Base-by-base conservation (phyloP, 805 yeast species). In the Wickerhamomyces bisporus region DNA sequence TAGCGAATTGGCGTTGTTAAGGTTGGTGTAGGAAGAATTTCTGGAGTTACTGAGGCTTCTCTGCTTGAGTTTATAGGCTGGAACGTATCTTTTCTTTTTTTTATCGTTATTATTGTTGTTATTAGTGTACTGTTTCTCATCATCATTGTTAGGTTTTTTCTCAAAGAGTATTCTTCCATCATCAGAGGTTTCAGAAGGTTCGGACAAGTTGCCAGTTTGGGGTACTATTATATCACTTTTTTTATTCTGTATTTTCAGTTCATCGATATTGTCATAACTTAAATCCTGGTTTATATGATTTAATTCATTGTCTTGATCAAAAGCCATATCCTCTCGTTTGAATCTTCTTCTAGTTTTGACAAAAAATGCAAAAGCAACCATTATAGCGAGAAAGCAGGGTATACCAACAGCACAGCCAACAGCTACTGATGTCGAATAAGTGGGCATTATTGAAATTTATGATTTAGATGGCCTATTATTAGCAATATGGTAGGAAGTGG, bases 371-470 rank as follows among this genome's bases (percentile, higher is more conserved):
- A 58, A 24, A 0, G 68, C 60, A 3, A 70, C 56, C 0, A 62
- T 14, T 1, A 66, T 11, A 2, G 69, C 66, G 9, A 70, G 44
- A 4, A 61, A 65, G n/a, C 64, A 49, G 1, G 79, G 79, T 18
- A 74, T 60, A 25, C 77, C 79, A 4, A 74, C 72, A 3, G 78
- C 74, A 44, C 74, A 66, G 3, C 77, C 78, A 3, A 73, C 77
- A 2, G 77, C 73, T 8, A 65, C 43, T 2, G 60, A 52, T 1
- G 59, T 54, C 9, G 40, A 27, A 13, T 15, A 26, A 17, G 26
- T 34, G 8, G 6, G n/a, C n/a, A n/a, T n/a, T n/a, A n/a, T n/a
- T n/a, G n/a, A n/a, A n/a, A n/a, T n/a, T 30, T 16, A 8, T 29
- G 11, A n/a, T 29, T 16, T 29, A 23, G 15, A 29, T 12, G 28